phyloP scores from a whole-genome alignment of 768 basidiomycete genomes.

The Plicaturopsis crispa region DNA sequence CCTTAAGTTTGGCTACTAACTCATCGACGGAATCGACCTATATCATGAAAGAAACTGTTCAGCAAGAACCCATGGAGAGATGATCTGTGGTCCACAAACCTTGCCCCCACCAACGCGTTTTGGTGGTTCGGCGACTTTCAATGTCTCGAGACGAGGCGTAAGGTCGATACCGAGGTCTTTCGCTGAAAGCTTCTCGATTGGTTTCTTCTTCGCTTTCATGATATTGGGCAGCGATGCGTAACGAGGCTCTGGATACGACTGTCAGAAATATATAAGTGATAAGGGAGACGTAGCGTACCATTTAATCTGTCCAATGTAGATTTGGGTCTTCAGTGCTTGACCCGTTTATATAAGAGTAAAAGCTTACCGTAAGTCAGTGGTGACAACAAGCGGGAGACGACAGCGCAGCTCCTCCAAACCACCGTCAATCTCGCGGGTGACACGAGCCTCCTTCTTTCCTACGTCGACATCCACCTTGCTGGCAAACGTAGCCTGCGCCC shows the following conservation, averaged over 20 bases:
- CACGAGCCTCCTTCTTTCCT: slow-evolving; percentile 52
- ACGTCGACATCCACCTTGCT: slow-evolving; percentile 75
- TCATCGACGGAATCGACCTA: slow-evolving; percentile 84
- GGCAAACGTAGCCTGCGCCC: slow-evolving; percentile 94
- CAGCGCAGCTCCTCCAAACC: slow-evolving; percentile 80
- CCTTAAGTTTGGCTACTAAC: slow-evolving; percentile 81
- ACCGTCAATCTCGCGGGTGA: slow-evolving; percentile 91
- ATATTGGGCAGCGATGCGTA: slow-evolving; percentile 97
- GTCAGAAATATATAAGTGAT: neutral
- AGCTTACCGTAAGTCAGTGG: slow-evolving; percentile 85
- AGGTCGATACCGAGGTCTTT: slow-evolving; percentile 81
- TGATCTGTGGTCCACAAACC: slow-evolving; percentile 37
- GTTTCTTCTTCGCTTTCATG: slow-evolving; percentile 99
- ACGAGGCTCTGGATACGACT: slow-evolving; percentile 56
- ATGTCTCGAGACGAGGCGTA: slow-evolving; percentile 71
- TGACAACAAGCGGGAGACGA: slow-evolving; percentile 77
- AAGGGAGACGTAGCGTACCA: slow-evolving; percentile 39
- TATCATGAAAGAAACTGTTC: neutral
- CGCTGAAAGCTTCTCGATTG: slow-evolving; percentile 74
- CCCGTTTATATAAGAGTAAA: too few species aligned
- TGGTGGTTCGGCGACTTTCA: slow-evolving; percentile 87
- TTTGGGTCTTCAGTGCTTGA: too few species aligned
- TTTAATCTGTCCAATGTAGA: slow-evolving; percentile 76
- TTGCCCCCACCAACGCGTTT: slow-evolving; percentile 89
- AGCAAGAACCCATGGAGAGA: slow-evolving; percentile 1